Conservation (phyloP, 2,329 filamentous ascomycete species). For the Cladobotryum protrusum region DNA sequence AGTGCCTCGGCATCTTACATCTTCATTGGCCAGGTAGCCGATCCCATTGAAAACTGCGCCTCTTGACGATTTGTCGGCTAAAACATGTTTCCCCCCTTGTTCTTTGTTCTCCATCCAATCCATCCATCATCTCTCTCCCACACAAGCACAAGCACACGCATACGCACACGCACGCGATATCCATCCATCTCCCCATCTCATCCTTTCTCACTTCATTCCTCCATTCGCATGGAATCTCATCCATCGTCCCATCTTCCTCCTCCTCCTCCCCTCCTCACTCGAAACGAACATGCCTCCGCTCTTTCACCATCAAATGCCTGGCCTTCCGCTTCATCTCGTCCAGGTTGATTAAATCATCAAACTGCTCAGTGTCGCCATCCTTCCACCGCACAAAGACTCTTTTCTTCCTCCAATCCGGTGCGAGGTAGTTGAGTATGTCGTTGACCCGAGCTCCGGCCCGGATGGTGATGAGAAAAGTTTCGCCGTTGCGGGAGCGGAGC, state of each 20-base stretch:
- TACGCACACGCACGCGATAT: too few relatives aligned
- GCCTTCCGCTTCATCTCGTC: slow-evolving; percentile 16
- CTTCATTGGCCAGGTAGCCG: too few relatives aligned
- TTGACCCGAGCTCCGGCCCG: slow-evolving; percentile 11
- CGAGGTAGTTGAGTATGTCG: slow-evolving; percentile 19
- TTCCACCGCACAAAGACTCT: slow-evolving; percentile 25
- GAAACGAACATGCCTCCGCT: slow-evolving; percentile 20
- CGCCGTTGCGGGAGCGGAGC: slow-evolving; percentile 14
- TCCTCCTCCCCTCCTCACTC: not conserved
- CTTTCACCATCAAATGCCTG: slow-evolving; percentile 19
- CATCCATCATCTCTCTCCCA: too few relatives aligned
- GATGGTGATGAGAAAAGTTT: slow-evolving; percentile 17
- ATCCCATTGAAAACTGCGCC: too few relatives aligned
- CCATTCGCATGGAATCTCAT: too few relatives aligned
- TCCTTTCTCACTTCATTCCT: too few relatives aligned
- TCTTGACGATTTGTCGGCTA: too few relatives aligned
- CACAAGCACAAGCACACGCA: too few relatives aligned
- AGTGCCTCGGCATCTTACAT: too few relatives aligned
- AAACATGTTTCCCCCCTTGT: too few relatives aligned
- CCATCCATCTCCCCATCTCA: too few relatives aligned
- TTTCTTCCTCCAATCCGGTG: slow-evolving; percentile 16
- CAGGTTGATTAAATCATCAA: slow-evolving; percentile 18
- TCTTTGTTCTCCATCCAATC: too few relatives aligned
- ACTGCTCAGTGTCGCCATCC: slow-evolving; percentile 18
- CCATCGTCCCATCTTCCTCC: not conserved